Percentiles rank a stretch among this genome's conserved stretches.
Conservation (phyloP, 169 alveolate species). For the Plasmodium inui region DNA sequence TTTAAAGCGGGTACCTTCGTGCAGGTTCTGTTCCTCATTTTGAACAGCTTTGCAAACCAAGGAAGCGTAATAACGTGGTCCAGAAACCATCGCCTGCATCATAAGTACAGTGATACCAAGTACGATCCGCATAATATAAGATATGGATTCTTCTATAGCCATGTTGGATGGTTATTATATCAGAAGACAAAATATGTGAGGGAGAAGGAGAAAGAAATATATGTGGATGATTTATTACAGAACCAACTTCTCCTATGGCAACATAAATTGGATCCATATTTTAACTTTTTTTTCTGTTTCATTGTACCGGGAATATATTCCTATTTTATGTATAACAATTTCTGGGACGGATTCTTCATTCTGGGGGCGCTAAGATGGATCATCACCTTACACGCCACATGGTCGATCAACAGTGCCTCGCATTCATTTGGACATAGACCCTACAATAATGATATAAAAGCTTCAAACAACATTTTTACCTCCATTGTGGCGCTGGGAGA, state of each 20-base stretch:
- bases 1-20: slow-evolving; percentile 84
- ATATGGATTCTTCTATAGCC: slow-evolving; percentile 88
- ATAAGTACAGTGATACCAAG: slow-evolving; percentile 86
- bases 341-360: slow-evolving; percentile 85
- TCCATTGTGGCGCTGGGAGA: slow-evolving; percentile 89
- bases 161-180: slow-evolving; percentile 90
- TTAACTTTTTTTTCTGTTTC: slow-evolving; percentile 86
- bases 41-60: slow-evolving; percentile 87
- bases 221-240: slow-evolving; percentile 77
- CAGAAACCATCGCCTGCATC: slow-evolving; percentile 88
- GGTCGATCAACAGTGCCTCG: slow-evolving; percentile 89
- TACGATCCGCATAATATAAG: slow-evolving; percentile 89
- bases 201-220: slow-evolving; percentile 78
- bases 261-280: slow-evolving; percentile 85
- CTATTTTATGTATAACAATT: slow-evolving; percentile 79
- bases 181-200: slow-evolving; percentile 77
- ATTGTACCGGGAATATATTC: slow-evolving; percentile 85
- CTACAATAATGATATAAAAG: slow-evolving; percentile 75
- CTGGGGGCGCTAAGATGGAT: slow-evolving; percentile 86
- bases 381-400: slow-evolving; percentile 86
- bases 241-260: slow-evolving; percentile 77
- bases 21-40: slow-evolving; percentile 82
- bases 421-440: slow-evolving; percentile 88
- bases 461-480: slow-evolving; percentile 81
- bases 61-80: slow-evolving; percentile 90